Evolutionary conservation across 345 rosid genomes (phyloP).

Genomic region (Eucalyptus dawsonii): DNA sequence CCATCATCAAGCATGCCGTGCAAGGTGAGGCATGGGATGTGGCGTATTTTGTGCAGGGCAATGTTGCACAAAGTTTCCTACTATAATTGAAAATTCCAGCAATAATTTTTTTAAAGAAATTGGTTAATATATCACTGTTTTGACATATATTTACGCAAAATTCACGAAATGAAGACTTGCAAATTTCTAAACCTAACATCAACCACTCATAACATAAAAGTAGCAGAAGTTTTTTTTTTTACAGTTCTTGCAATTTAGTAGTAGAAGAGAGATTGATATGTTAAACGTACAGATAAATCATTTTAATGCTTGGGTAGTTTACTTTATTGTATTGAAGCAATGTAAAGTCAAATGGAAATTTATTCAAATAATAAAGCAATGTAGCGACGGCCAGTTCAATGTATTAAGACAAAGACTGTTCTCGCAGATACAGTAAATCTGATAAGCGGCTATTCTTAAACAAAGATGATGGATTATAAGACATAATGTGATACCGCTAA

Average conservation of each 20-base stretch:
- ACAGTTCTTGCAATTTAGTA: not conserved
- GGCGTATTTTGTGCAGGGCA: not conserved
- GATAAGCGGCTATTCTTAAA: not conserved
- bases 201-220: not conserved
- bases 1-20: fast-evolving
- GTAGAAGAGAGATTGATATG: not conserved
- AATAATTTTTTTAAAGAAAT: not conserved
- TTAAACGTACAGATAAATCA: not conserved
- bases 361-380: not conserved
- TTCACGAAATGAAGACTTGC: not conserved
- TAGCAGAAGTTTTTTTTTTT: not conserved
- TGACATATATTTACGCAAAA: not conserved
- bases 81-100: not conserved
- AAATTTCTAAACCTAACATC: not conserved
- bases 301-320: not conserved
- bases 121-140: not conserved
- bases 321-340: not conserved
- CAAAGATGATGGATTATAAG: not conserved
- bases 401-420: not conserved
- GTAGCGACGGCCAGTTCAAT: not conserved
- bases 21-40: not conserved
- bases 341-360: not conserved
- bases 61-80: not conserved
- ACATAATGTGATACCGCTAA: not conserved
- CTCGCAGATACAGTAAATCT: not conserved